Conservation (phyloP, 1,284 basidiomycete species). For the Apiotrichum mycotoxinovorans region DNA sequence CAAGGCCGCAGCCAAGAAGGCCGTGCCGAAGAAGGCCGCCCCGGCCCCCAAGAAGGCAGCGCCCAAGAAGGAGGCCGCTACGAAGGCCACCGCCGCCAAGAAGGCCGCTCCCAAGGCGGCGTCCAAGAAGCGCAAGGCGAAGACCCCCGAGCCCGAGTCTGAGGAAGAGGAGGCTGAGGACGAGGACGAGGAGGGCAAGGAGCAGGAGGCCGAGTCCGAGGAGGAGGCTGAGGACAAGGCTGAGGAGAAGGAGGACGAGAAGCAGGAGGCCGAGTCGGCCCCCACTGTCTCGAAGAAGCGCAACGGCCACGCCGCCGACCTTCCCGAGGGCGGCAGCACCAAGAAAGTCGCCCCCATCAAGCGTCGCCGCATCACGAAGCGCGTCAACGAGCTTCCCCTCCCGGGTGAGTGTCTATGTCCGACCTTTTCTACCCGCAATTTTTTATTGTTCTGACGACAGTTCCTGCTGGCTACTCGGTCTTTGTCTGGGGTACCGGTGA, state of each 20-base stretch:
- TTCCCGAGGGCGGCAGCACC: neutral
- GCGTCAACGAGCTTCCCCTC: slow-evolving; percentile 31
- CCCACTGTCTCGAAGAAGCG: neutral
- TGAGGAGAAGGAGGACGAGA: neutral
- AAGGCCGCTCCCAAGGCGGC: slow-evolving; percentile 4
- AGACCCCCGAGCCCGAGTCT: neutral
- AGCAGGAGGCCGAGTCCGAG: neutral
- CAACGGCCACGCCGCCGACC: slow-evolving; percentile 2
- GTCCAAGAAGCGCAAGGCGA: neutral
- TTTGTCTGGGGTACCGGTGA: slow-evolving; percentile 81
- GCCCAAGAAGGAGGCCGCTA: slow-evolving; percentile 1
- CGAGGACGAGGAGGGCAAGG: slow-evolving; percentile 1
- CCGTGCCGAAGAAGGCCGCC: neutral
- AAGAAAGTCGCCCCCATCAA: slow-evolving; percentile 7
- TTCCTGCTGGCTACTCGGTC: slow-evolving; percentile 43
- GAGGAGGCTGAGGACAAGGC: neutral
- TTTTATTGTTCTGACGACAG: neutral
- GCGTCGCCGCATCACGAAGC: slow-evolving; percentile 19
- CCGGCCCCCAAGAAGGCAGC: neutral
- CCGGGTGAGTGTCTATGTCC: slow-evolving; percentile 22
- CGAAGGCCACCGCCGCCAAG: slow-evolving; percentile 1
- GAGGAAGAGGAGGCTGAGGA: slow-evolving; percentile 2
- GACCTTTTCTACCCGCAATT: too few relatives aligned
- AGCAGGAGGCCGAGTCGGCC: neutral
- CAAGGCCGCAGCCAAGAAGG: slow-evolving; percentile 2